Evolutionary conservation across 352 stramenopile species (phyloP).

Genomic region (Phytophthora constricta): DNA sequence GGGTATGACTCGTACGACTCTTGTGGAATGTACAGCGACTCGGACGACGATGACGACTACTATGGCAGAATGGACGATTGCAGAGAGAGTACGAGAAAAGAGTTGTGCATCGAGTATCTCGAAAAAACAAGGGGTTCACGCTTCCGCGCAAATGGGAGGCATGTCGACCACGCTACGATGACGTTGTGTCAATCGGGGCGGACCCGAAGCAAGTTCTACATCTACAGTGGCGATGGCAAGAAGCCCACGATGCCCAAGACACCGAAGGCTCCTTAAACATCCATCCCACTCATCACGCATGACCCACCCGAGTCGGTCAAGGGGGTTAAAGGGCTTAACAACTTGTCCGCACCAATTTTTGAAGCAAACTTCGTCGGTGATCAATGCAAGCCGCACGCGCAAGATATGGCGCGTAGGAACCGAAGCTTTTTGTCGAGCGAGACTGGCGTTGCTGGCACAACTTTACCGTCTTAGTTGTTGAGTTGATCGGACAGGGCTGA

Average conservation of each 20-base stretch:
- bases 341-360: background rate
- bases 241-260: background rate
- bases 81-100: slow-evolving; percentile 9
- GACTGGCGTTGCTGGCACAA: too few relatives aligned
- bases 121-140: slow-evolving; percentile 11
- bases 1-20: background rate
- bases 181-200: background rate
- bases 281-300: background rate
- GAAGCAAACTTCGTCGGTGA: too few relatives aligned
- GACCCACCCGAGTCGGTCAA: background rate
- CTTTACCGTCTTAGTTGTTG: too few relatives aligned
- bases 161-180: slow-evolving; percentile 18
- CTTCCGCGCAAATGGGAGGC: slow-evolving; percentile 31
- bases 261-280: background rate
- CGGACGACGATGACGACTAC: background rate
- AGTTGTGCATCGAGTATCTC: slow-evolving; percentile 30
- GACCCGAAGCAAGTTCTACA: slow-evolving; percentile 2
- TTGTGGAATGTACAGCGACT: background rate
- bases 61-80: slow-evolving; percentile 1
- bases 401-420: too few relatives aligned
- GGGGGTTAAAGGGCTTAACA: background rate
- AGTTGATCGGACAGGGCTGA: too few relatives aligned
- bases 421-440: too few relatives aligned
- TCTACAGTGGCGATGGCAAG: slow-evolving; percentile 13
- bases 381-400: too few relatives aligned